Base-by-base conservation (phyloP, 768 basidiomycete species). In the Boletus vermiculosoides region DNA sequence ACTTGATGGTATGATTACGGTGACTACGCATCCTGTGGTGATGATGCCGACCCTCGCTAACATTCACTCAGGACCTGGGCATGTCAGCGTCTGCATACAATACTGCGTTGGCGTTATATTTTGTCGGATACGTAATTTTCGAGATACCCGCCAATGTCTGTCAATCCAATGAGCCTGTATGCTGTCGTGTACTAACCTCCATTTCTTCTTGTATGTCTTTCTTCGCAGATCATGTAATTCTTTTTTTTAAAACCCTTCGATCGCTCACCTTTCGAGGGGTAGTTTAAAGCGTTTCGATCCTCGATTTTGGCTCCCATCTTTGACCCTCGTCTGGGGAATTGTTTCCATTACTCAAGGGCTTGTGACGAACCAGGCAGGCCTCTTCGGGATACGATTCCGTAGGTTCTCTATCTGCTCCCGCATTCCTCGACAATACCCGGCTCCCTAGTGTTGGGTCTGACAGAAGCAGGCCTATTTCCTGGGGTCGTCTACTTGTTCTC, bases 381-480 rank as follows among this genome's bases (percentile, higher is more conserved):
- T 86, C 28, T 82, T 83, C 55, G 79, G 77, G 11, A 77, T 85
- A 40, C 78, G 85, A 22, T 78, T 83, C 55, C 67, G 82, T 83
- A 56, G 55, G 80, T 71, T 40, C 15, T 45, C 55, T 33, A 34
- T 18, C 44, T 9, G 30, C 23, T 31, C 23, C 41, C 22, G n/a
- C 36, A 30, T 3, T 25, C 28, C 16, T 28, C 25, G 41, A n/a
- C 50, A 33, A 45, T 12, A 33, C 56, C n/a, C 5, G 4, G 8
- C 9, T 39, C 13, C 5, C 37, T 50, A 84, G 83, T 83, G 34
- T 76, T 86, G 3, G 84, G 84, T 18, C 72, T 73, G 11, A 77
- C 83, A 0, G 83, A 85, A 72, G 83, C 83, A n/a, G 84, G 84
- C 34, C 55, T 82, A 30, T 83, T 83, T 63, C 82, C 82, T 9